Evolutionary conservation across 768 basidiomycete species (phyloP).

Genomic region (Melanogaster broomeanus): DNA sequence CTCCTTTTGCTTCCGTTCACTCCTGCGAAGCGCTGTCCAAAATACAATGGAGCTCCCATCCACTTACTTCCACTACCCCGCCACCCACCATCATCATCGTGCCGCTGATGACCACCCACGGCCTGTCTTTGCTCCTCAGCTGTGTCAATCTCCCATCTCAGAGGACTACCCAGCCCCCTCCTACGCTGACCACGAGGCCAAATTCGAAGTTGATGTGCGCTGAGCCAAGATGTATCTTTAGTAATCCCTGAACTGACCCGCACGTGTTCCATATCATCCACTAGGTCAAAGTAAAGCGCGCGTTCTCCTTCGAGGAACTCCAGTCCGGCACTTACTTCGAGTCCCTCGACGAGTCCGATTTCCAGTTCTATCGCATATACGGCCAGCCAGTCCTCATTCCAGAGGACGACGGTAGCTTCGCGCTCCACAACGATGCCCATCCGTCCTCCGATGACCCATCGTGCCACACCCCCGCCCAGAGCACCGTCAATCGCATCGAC

Average conservation of each 20-base stretch:
- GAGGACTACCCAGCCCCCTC: constrained; percentile 3
- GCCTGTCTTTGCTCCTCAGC: not conserved
- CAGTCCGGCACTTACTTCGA: constrained; percentile 34
- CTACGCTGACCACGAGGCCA: constrained; percentile 12
- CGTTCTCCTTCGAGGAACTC: constrained; percentile 36
- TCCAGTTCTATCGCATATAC: constrained; percentile 33
- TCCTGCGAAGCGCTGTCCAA: too few relatives aligned
- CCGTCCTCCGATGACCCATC: not conserved
- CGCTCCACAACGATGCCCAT: constrained; percentile 10
- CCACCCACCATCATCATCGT: not conserved
- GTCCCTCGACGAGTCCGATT: constrained; percentile 32
- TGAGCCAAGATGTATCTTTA: not conserved
- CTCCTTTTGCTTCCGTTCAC: constrained; percentile 6
- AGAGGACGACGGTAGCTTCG: constrained; percentile 20
- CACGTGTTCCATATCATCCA: constrained; percentile 1
- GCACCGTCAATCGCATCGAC: constrained; percentile 5
- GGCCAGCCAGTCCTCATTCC: constrained; percentile 36
- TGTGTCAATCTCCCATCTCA: constrained; percentile 3
- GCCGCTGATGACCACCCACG: not conserved
- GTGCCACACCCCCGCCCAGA: not conserved
- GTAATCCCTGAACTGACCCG: not conserved
- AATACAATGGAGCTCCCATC: constrained; percentile 14
- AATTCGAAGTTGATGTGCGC: constrained; percentile 26
- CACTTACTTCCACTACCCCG: not conserved
- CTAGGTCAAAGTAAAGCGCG: constrained; percentile 32